phyloP scores from a whole-genome alignment of 768 basidiomycete species.

The Amanita phalloides region DNA sequence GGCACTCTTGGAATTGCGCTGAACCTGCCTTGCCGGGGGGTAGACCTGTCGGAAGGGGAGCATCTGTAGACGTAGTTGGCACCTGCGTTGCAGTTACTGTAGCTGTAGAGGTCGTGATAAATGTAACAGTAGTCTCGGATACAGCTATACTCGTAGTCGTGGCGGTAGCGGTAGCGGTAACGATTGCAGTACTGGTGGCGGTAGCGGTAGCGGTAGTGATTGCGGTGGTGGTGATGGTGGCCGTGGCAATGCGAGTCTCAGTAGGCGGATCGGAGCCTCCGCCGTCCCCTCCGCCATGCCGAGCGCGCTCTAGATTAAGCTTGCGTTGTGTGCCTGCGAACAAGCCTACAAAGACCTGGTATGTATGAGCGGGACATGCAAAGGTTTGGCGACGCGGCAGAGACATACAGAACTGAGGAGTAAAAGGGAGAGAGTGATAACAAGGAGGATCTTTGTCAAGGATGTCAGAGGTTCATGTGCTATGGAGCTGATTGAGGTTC shows the following conservation, averaged over 20 bases:
- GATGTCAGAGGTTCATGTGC: slow-evolving; percentile 74
- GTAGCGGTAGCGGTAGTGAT: slow-evolving; percentile 20
- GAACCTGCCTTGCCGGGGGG: slow-evolving; percentile 39
- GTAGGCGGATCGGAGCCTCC: slow-evolving; percentile 6
- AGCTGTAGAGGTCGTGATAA: slow-evolving; percentile 17
- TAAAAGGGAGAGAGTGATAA: slow-evolving; percentile 65
- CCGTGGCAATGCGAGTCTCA: slow-evolving; percentile 23
- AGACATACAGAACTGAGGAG: slow-evolving; percentile 55
- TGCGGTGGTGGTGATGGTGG: slow-evolving; percentile 25
- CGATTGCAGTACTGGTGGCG: slow-evolving; percentile 6
- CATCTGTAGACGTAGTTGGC: slow-evolving; percentile 23
- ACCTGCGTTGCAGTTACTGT: slow-evolving; percentile 19
- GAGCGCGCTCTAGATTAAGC: slow-evolving; percentile 41
- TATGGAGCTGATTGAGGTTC: slow-evolving; percentile 31
- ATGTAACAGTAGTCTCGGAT: slow-evolving; percentile 21
- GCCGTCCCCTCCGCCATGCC: slow-evolving; percentile 17
- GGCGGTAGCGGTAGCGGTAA: slow-evolving; percentile 20
- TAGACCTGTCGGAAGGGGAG: slow-evolving; percentile 37
- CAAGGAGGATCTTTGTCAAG: slow-evolving; percentile 73
- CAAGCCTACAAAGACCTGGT: slow-evolving; percentile 77
- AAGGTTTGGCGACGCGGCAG: neutral
- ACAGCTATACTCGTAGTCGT: slow-evolving; percentile 28
- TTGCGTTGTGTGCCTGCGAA: slow-evolving; percentile 85
- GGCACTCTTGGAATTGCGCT: neutral
- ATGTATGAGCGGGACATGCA: neutral